phyloP scores from a whole-genome alignment of 768 basidiomycete genomes.

The Agrocybe pediades region DNA sequence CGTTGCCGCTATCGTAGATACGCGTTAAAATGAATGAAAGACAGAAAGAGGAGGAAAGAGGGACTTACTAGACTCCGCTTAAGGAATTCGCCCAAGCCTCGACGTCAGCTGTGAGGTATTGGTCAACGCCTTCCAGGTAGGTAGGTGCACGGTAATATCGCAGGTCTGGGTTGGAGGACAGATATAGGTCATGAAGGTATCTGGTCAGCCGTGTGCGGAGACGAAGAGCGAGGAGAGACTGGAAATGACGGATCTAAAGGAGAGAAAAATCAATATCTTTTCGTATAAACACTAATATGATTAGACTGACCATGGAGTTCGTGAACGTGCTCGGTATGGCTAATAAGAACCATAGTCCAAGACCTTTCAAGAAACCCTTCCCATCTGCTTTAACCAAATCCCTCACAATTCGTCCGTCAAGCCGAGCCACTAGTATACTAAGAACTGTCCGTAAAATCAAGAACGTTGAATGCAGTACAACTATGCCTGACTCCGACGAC shows the following conservation, averaged over 20 bases:
- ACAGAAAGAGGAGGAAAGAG: neutral
- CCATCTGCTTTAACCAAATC: slow-evolving; percentile 89
- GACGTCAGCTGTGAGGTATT: slow-evolving; percentile 93
- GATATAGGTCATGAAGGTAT: slow-evolving; percentile 91
- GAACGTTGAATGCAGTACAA: slow-evolving; percentile 81
- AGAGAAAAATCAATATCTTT: no score
- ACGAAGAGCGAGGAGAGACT: slow-evolving; percentile 80
- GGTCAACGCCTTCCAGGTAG: slow-evolving; percentile 78
- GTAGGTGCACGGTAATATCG: slow-evolving; percentile 62
- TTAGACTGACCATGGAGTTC: slow-evolving; percentile 77
- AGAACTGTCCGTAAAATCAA: slow-evolving; percentile 85
- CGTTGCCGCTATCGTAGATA: slow-evolving; percentile 66
- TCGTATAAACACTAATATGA: neutral
- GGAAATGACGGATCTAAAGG: slow-evolving; percentile 82
- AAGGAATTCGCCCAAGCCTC: slow-evolving; percentile 87
- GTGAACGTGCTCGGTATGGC: slow-evolving; percentile 95
- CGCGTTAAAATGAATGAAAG: neutral
- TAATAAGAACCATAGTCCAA: slow-evolving; percentile 87
- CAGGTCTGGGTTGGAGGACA: slow-evolving; percentile 70
- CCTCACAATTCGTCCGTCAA: slow-evolving; percentile 89
- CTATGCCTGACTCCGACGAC: slow-evolving; percentile 72
- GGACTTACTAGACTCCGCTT: slow-evolving; percentile 81
- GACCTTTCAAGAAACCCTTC: slow-evolving; percentile 76
- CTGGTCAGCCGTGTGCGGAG: slow-evolving; percentile 86
- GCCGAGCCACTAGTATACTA: slow-evolving; percentile 82